phyloP scores from a whole-genome alignment of 768 basidiomycete genomes.

The Lactarius vividus region DNA sequence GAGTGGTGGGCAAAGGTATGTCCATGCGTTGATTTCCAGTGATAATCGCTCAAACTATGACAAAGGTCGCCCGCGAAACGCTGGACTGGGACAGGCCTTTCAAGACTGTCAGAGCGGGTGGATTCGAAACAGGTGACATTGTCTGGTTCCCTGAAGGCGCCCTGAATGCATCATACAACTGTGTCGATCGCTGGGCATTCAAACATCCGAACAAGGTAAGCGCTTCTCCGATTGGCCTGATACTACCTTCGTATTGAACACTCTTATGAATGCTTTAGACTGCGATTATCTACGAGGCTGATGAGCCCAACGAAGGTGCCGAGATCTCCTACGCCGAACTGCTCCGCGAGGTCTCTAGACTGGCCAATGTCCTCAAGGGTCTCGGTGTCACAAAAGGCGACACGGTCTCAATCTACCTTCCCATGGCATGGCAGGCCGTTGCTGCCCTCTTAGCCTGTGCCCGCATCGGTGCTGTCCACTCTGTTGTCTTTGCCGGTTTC shows the following conservation, averaged over 20 bases:
- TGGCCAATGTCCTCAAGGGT: conserved; percentile 89
- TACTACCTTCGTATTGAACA: neutral
- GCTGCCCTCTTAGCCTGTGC: conserved; percentile 98
- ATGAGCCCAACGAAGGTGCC: conserved; percentile 81
- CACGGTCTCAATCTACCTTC: conserved; percentile 88
- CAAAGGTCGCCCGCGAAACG: conserved; percentile 66
- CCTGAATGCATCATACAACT: conserved; percentile 94
- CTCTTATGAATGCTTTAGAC: conserved; percentile 43
- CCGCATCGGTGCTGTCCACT: conserved; percentile 94
- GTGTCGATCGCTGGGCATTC: conserved; percentile 95
- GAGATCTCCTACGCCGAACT: conserved; percentile 82
- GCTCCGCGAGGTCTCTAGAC: conserved; percentile 79
- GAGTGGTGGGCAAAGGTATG: conserved; percentile 83
- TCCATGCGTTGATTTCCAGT: neutral
- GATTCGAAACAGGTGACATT: conserved; percentile 83
- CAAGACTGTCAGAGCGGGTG: conserved; percentile 78
- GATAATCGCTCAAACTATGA: neutral
- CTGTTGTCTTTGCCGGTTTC: conserved; percentile 97
- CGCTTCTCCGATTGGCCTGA: neutral
- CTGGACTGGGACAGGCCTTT: conserved; percentile 90
- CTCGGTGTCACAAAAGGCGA: conserved; percentile 95
- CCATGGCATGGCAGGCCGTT: conserved; percentile 94
- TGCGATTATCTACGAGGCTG: conserved; percentile 98
- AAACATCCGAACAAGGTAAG: conserved; percentile 75
- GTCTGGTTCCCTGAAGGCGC: conserved; percentile 96